These are phyloP conservation scores for Austroboletus novae-zelandiae DNA, from an alignment of 1,284 basidiomycete species.

Conservation along the genomic window DNA sequence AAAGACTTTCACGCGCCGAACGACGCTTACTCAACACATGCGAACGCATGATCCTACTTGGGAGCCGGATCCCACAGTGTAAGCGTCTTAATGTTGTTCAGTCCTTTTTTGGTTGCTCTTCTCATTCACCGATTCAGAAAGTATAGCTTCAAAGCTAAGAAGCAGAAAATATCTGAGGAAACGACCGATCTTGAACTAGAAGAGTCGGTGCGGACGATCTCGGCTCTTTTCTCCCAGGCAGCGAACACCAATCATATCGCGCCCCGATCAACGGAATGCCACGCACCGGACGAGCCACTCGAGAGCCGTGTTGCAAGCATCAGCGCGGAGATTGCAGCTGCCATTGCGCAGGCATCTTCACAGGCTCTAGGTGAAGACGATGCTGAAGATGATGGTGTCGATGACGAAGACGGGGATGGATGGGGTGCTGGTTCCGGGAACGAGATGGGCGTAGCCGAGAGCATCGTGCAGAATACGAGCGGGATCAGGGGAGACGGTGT, in stretches of 20 bases:
- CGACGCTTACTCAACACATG: slow-evolving; percentile 80
- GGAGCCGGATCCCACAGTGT: slow-evolving; percentile 80
- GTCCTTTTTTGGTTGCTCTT: neutral
- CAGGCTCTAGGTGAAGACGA: slow-evolving; percentile 54
- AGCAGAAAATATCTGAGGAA: slow-evolving; percentile 50
- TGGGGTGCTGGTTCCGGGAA: slow-evolving; percentile 48
- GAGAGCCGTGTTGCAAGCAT: slow-evolving; percentile 65
- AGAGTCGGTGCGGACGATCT: slow-evolving; percentile 69
- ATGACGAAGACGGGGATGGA: slow-evolving; percentile 45
- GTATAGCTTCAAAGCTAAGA: slow-evolving; percentile 74
- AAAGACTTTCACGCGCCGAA: slow-evolving; percentile 81
- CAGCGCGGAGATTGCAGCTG: slow-evolving; percentile 71
- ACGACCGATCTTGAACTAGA: slow-evolving; percentile 53
- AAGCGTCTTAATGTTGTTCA: slow-evolving; percentile 28
- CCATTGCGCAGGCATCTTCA: slow-evolving; percentile 63
- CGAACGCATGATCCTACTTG: slow-evolving; percentile 76
- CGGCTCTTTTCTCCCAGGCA: slow-evolving; percentile 56
- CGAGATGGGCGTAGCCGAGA: slow-evolving; percentile 45
- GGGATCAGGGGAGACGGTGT: slow-evolving; percentile 49
- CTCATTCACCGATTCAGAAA: slow-evolving; percentile 43
- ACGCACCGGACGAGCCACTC: slow-evolving; percentile 42
- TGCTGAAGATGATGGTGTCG: slow-evolving; percentile 26
- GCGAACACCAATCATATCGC: slow-evolving; percentile 34
- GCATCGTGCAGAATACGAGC: slow-evolving; percentile 55
- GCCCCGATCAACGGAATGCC: slow-evolving; percentile 20